Conservation (phyloP, 352 stramenopile genomes). For the Phytophthora colocasiae region DNA sequence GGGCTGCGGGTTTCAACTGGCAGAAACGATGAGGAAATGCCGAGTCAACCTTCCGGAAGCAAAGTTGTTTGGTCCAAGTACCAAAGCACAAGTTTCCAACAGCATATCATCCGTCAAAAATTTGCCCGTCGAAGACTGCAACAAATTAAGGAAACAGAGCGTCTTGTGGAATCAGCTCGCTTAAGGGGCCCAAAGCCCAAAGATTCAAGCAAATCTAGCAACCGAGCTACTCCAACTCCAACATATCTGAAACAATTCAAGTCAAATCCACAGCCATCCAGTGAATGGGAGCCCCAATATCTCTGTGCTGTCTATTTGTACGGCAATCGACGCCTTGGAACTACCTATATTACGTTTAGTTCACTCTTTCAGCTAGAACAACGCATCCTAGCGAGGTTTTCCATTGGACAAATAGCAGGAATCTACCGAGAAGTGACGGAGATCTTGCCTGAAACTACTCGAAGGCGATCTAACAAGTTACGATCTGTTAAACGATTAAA, state of each 20-base stretch:
- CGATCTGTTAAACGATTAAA: constrained; percentile 37
- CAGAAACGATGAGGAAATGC: background rate
- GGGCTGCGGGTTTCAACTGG: constrained; percentile 1
- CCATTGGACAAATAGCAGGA: constrained; percentile 34
- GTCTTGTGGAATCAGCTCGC: constrained; percentile 34
- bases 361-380: constrained; percentile 54
- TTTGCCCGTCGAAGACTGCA: constrained; percentile 38
- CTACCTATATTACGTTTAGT: constrained; percentile 60
- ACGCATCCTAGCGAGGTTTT: constrained; percentile 38
- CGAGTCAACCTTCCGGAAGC: background rate
- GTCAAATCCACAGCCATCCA: constrained; percentile 6
- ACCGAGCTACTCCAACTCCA: background rate
- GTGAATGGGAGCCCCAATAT: constrained; percentile 17
- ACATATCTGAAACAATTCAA: constrained; percentile 47
- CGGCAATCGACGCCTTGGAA: constrained; percentile 39
- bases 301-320: constrained; percentile 70
- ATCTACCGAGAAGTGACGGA: constrained; percentile 59
- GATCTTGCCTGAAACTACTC: constrained; percentile 3
- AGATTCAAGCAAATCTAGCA: background rate
- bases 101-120: constrained; percentile 64
- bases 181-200: constrained; percentile 28
- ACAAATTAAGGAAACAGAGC: constrained; percentile 29
- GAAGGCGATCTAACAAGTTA: background rate
- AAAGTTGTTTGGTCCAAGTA: constrained; percentile 50
- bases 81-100: constrained; percentile 61